A percentile compares a stretch with the other conserved stretches of the same genome.
These are phyloP conservation scores for Lactarius tabidus DNA, from an alignment of 768 basidiomycete genomes.

Conservation along the genomic window DNA sequence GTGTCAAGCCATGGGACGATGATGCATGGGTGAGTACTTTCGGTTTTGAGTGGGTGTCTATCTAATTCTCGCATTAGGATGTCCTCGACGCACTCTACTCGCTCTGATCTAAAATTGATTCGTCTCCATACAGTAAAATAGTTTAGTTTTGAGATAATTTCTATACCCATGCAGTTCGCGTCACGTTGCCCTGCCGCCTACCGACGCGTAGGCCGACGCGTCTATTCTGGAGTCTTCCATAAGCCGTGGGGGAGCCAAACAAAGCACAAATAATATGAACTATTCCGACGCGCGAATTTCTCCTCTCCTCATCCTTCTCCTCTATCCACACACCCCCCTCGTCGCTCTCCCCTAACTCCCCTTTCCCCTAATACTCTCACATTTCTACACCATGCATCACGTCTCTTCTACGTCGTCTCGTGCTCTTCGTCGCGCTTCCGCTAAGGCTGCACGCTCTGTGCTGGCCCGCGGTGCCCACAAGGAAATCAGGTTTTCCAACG, in stretches of 20 bases:
- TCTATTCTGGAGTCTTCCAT: slow-evolving; percentile 1
- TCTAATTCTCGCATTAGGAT: slow-evolving; percentile 7
- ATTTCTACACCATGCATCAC: slow-evolving; percentile 56
- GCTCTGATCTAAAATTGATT: not conserved
- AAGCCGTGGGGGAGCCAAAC: slow-evolving; percentile 1
- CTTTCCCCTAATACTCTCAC: slow-evolving; percentile 17
- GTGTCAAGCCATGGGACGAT: slow-evolving; percentile 45
- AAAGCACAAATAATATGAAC: slow-evolving; percentile 5
- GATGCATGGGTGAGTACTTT: slow-evolving; percentile 36
- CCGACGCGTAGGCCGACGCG: not conserved
- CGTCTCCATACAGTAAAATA: not conserved
- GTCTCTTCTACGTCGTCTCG: slow-evolving; percentile 61
- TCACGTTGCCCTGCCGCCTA: too few species aligned
- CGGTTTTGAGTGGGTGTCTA: not conserved
- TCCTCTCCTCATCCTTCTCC: not conserved
- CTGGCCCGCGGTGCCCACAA: slow-evolving; percentile 80
- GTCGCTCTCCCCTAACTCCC: slow-evolving; percentile 17
- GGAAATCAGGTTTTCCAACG: slow-evolving; percentile 96
- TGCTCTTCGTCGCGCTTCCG: slow-evolving; percentile 63
- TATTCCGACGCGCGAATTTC: not conserved
- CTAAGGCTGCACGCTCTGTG: slow-evolving; percentile 50
- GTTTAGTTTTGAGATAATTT: not conserved
- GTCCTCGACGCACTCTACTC: slow-evolving; percentile 6
- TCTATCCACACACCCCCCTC: slow-evolving; percentile 18
- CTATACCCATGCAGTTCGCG: not conserved